Evolutionary conservation across 2,329 filamentous ascomycete genomes (phyloP).

Genomic region (Phialocephala subalpina): DNA sequence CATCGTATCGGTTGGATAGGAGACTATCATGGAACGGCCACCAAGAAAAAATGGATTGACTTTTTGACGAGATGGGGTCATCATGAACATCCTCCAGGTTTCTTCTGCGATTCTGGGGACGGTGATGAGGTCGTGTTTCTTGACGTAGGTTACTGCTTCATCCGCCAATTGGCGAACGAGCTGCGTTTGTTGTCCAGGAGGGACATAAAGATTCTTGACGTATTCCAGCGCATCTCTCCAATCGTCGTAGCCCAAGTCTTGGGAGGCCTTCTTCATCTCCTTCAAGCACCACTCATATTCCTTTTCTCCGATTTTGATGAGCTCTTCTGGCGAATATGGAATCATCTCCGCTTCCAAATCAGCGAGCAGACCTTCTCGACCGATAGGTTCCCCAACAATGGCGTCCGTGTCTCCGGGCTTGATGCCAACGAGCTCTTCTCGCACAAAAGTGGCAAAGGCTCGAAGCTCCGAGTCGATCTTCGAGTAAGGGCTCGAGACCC

Average conservation of each 20-base stretch:
- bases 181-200: conserved; percentile 59
- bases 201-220: conserved; percentile 62
- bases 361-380: conserved; percentile 56
- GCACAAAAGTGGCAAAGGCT: conserved; percentile 48
- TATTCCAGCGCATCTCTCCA: conserved; percentile 63
- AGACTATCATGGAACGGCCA: conserved; percentile 60
- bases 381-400: conserved; percentile 65
- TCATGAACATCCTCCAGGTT: conserved; percentile 64
- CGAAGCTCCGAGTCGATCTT: conserved; percentile 49
- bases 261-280: conserved; percentile 61
- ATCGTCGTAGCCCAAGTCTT: conserved; percentile 55
- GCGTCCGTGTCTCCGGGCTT: conserved; percentile 52
- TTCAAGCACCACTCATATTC: conserved; percentile 63
- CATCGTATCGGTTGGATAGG: conserved; percentile 63
- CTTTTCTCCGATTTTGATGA: conserved; percentile 57
- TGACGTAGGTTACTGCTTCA: conserved; percentile 62
- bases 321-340: conserved; percentile 63
- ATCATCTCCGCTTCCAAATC: conserved; percentile 66
- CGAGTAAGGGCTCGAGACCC: conserved; percentile 56
- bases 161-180: conserved; percentile 59
- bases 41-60: conserved; percentile 68
- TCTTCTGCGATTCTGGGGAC: conserved; percentile 61
- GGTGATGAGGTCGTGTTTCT: conserved; percentile 61
- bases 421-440: conserved; percentile 54
- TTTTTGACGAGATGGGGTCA: conserved; percentile 59